phyloP scores from a whole-genome alignment of 2,329 filamentous ascomycete species.

The Phaeosphaeriaceae sp. region DNA sequence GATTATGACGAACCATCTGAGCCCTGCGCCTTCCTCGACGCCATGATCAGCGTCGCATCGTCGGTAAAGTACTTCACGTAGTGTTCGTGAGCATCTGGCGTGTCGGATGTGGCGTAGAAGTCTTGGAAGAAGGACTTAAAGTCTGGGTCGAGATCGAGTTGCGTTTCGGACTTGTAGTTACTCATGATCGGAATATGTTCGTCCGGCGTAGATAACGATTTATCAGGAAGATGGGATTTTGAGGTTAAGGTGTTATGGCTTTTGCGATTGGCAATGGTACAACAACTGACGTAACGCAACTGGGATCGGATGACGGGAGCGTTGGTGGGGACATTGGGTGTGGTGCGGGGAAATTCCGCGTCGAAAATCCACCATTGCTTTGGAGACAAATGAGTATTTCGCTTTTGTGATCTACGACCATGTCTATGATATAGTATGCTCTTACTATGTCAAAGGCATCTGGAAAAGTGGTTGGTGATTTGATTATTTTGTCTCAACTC shows the following conservation, averaged over 20 bases:
- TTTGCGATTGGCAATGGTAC: background rate
- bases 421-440: no score
- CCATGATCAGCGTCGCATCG: constrained; percentile 62
- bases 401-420: no score
- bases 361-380: no score
- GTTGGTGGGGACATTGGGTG: constrained; percentile 1
- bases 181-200: constrained; percentile 25
- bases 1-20: constrained; percentile 52
- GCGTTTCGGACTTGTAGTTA: constrained; percentile 46
- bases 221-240: no score
- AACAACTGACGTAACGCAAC: constrained; percentile 3
- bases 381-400: no score
- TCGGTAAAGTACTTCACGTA: constrained; percentile 58
- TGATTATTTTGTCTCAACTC: no score
- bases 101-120: constrained; percentile 57
- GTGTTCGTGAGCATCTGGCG: constrained; percentile 56
- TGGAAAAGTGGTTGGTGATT: no score
- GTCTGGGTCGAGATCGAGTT: constrained; percentile 47
- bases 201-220: no score
- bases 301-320: constrained; percentile 5
- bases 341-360: constrained; percentile 14
- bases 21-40: constrained; percentile 55
- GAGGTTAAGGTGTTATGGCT: background rate
- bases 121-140: constrained; percentile 55
- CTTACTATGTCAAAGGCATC: no score